Base-by-base conservation (phyloP, 805 yeast genomes). In the Myxozyma nipponensis region DNA sequence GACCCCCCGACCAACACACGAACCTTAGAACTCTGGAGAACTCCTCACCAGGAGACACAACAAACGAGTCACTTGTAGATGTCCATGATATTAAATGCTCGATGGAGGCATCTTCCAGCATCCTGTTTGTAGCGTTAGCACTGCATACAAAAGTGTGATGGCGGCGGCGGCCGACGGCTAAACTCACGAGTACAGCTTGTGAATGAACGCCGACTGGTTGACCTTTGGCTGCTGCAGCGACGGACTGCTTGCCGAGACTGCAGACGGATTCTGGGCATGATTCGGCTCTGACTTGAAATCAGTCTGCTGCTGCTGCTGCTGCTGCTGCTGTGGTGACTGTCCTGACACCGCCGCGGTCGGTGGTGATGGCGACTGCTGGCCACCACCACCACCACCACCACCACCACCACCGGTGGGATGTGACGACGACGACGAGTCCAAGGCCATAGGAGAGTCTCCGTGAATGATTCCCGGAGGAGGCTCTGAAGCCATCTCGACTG, bases 31-130 rank as follows among this genome's bases (percentile, higher is more conserved):
- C 90, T 63, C 83, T 82, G 47, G 91, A 79, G 63, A 93, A 90
- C 65, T 84, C 90, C 66, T 90, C 96, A 44, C 84, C 83, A 0
- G 96, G 96, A 3, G 78, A 69, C n/a, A 91, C 79, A 49, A 81
- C 77, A 61, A 93, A 93, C 3, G 90, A 79, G 43, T 82, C 86
- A 52, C 78, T 78, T 9, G 80, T 62, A 9, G 78, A 73, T 1
- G 87, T 69, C 97, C 98, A 91, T 82, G 91, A 83, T 22, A 91
- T 91, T 35, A 91, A 74, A 63, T 84, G 93, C 49, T 77, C 71
- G 30, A 91, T 71, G 25, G 77, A 68, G 2, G 72, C 72, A 64
- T 91, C 96, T 61, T 90, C 95, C 43, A 91, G 76, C 95, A 91
- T 91, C 56, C 84, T 81, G 47, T 32, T 43, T 19, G 19, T 18